Conservation (phyloP, 352 stramenopile species). For the Phytophthora pisi region DNA sequence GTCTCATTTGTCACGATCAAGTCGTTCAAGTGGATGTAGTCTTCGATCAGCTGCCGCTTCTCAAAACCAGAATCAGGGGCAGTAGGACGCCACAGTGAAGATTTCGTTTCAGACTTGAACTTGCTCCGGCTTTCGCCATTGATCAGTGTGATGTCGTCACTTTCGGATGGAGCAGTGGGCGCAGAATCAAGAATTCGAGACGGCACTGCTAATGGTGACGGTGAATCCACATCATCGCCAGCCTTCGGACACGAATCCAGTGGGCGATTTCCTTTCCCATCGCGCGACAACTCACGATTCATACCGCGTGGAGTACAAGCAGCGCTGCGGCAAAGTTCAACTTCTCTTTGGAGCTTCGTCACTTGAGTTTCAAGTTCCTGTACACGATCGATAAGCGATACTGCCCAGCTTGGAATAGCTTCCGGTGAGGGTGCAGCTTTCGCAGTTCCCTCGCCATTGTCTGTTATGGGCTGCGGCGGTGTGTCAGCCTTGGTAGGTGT, state of each 20-base stretch:
- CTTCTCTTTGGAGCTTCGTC: background rate
- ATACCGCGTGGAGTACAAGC: background rate
- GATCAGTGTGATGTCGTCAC: background rate
- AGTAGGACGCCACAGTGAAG: background rate
- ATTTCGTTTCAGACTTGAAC: background rate
- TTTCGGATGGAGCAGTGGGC: background rate
- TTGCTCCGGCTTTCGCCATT: background rate
- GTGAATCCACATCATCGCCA: background rate
- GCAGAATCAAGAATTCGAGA: background rate
- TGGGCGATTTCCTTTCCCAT: background rate
- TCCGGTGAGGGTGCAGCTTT: background rate
- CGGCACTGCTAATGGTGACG: background rate
- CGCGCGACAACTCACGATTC: background rate
- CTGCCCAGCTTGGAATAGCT: background rate
- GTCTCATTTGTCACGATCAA: background rate
- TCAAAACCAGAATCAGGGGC: background rate
- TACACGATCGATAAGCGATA: background rate
- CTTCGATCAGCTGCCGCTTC: background rate
- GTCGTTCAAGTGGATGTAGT: background rate
- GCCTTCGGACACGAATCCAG: background rate
- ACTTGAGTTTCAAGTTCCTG: background rate
- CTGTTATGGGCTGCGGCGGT: too few species aligned
- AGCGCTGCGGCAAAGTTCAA: background rate
- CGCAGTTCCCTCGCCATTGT: too few species aligned
- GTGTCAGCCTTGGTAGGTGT: background rate